These are phyloP conservation scores for Hypoxylon fuscum DNA, from an alignment of 495 filamentous ascomycete species.

Conservation along the genomic window DNA sequence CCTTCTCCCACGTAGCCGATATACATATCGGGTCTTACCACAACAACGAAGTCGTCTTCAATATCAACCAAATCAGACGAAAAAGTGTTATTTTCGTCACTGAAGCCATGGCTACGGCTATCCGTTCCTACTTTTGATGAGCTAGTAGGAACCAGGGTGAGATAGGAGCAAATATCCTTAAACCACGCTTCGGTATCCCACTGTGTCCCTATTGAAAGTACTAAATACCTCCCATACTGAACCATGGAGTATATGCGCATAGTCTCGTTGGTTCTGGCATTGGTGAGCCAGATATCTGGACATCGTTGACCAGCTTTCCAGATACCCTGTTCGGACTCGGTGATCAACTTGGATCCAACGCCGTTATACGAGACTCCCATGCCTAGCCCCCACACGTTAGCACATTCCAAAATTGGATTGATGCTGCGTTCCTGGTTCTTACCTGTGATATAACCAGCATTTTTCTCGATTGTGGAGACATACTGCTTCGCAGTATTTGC, in stretches of 20 bases:
- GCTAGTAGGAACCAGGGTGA: constrained; percentile 4
- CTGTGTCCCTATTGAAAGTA: constrained; percentile 22
- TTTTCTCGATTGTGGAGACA: constrained; percentile 38
- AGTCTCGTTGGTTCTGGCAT: neutral
- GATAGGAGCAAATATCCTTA: constrained; percentile 15
- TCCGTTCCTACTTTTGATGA: neutral
- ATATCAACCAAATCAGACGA: constrained; percentile 19
- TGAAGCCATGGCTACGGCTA: neutral
- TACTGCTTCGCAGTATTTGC: constrained; percentile 37
- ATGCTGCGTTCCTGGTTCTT: no score
- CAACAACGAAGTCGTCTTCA: constrained; percentile 24
- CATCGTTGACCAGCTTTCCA: constrained; percentile 42
- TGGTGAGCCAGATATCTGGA: constrained; percentile 30
- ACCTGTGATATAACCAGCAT: constrained; percentile 45
- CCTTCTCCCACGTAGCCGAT: constrained; percentile 37
- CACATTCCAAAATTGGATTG: neutral
- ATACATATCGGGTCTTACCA: constrained; percentile 44
- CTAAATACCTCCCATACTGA: constrained; percentile 34
- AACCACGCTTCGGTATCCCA: constrained; percentile 7
- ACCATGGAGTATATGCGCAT: constrained; percentile 28
- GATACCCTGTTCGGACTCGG: constrained; percentile 31
- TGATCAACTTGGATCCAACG: constrained; percentile 33
- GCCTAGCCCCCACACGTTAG: constrained; percentile 20
- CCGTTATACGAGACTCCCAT: constrained; percentile 43
- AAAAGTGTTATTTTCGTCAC: neutral